A percentile compares a stretch with the other conserved stretches of the same genome.
phyloP scores from a whole-genome alignment of 352 stramenopile genomes.

The Phytophthora sansomeana region DNA sequence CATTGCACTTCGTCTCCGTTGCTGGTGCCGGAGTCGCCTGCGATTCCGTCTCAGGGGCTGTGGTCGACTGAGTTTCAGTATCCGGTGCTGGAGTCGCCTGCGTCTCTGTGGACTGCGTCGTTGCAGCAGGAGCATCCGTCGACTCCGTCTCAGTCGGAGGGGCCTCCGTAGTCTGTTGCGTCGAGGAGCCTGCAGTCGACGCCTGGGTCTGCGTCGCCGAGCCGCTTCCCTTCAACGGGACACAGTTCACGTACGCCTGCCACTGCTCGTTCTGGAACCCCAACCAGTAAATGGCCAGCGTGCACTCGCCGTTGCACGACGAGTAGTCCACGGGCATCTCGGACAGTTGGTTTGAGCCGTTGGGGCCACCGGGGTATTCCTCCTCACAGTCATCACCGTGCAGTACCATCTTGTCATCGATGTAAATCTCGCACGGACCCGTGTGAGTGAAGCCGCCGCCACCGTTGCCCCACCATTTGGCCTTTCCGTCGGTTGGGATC shows the following conservation, averaged over 20 bases:
- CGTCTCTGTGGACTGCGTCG: not conserved
- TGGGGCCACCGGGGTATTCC: slow-evolving; percentile 34
- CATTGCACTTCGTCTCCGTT: too few species aligned
- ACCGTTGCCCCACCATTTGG: slow-evolving; percentile 38
- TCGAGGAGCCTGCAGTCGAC: slow-evolving; percentile 4
- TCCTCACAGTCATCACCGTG: slow-evolving; percentile 48
- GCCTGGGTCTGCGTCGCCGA: slow-evolving; percentile 11
- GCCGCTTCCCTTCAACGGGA: slow-evolving; percentile 28
- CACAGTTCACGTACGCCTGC: slow-evolving; percentile 50
- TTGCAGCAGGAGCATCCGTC: not conserved
- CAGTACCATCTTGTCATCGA: slow-evolving; percentile 51
- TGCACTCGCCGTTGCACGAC: slow-evolving; percentile 46
- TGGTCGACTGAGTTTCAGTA: too few species aligned
- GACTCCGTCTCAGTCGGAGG: slow-evolving; percentile 1
- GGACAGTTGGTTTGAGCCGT: slow-evolving; percentile 28
- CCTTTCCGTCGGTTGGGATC: slow-evolving; percentile 41
- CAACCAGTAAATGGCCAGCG: slow-evolving; percentile 58
- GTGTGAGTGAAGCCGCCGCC: slow-evolving; percentile 43
- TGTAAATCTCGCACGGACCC: slow-evolving; percentile 55
- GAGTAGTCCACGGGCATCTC: slow-evolving; percentile 49
- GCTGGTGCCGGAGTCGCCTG: too few species aligned
- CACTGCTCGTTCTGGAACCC: slow-evolving; percentile 48
- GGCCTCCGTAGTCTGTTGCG: not conserved
- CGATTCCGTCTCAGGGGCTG: too few species aligned
- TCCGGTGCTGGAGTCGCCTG: not conserved